Evolutionary conservation across 2,329 filamentous ascomycete genomes (phyloP), one percentile per base, ranked within the genome.

Genomic region (Ilyonectria mors-panacis): DNA sequence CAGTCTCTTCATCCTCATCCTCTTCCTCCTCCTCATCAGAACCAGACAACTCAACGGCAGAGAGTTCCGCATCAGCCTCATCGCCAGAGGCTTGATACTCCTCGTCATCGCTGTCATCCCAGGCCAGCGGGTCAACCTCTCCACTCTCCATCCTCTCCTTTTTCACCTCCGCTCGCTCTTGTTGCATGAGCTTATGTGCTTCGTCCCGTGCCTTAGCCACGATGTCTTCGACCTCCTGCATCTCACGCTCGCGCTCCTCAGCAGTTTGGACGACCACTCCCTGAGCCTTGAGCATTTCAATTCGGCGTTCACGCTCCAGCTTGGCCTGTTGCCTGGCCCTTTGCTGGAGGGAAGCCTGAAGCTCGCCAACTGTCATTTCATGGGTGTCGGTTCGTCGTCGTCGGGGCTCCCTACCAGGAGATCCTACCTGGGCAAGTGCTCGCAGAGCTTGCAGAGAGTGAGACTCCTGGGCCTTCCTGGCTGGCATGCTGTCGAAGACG

Each of bases 191-290:
- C 72, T 92, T 91, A 42, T 79, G 72, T 2, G 92, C 95, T 77
- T 98, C 94, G 68, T 90, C 86, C 64, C 94, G 88, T 21, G 95
- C 95, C 75, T 92, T 94, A 54, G 95, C 92, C 28, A 98, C 89
- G 67, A 98, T 88, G 75, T 98, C 92, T 73, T 98, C 96, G 13
- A 97, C 90, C 66, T 95, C 90, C 64, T 93, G 90, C 79, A 94
- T 89, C 78, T 97, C 92, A 37, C 89, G 89, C 76, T 95, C 93
- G 21, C 93, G 90, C 79, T 99, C 95, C 80, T 98, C 95, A 2
- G 91, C 89, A 0, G 93, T 97, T 78, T 95, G 92, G 19, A 98
- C 85, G 26, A 92, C 84, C 28, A 98, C 87, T 8, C 96, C 96
- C 80, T 93, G 94, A 12, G 92, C 91, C 75, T 89, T 90, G 45